Evolutionary conservation across 495 filamentous ascomycete species (phyloP).

Genomic region (Podospora sp.): DNA sequence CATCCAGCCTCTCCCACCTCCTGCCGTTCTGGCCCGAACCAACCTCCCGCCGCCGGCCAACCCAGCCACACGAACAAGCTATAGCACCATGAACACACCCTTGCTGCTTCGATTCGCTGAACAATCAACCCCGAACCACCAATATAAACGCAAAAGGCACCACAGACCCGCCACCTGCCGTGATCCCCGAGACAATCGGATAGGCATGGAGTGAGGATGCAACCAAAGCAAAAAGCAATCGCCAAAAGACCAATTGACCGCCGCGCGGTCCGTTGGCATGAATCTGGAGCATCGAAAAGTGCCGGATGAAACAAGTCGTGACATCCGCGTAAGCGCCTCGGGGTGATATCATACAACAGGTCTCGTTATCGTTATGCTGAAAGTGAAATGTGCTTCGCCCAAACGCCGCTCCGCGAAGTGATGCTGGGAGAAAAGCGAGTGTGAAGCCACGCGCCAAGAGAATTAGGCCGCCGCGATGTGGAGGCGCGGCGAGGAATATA

Average conservation of each 20-base stretch:
- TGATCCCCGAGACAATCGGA: neutral
- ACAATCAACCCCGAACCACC: neutral
- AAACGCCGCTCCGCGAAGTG: constrained; percentile 24
- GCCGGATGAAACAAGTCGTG: neutral
- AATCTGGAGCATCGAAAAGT: neutral
- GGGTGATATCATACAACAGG: constrained; percentile 7
- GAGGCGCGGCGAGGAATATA: constrained; percentile 16
- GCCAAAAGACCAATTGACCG: neutral
- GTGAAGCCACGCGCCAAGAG: neutral
- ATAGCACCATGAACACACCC: no score
- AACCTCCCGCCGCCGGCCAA: neutral
- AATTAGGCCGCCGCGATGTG: constrained; percentile 5
- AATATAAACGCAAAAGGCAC: neutral
- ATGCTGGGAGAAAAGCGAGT: constrained; percentile 12
- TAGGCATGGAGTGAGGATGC: neutral
- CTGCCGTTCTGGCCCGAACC: neutral
- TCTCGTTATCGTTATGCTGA: constrained; percentile 11
- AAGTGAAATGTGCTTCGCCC: neutral
- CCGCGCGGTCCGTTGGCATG: neutral
- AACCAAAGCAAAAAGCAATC: neutral
- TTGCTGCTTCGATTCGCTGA: no score
- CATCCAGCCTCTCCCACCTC: neutral
- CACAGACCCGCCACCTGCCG: neutral
- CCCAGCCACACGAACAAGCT: neutral
- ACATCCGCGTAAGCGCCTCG: neutral